phyloP scores from a whole-genome alignment of 129 eudicot genomes.

The Flaveria trinervia region DNA sequence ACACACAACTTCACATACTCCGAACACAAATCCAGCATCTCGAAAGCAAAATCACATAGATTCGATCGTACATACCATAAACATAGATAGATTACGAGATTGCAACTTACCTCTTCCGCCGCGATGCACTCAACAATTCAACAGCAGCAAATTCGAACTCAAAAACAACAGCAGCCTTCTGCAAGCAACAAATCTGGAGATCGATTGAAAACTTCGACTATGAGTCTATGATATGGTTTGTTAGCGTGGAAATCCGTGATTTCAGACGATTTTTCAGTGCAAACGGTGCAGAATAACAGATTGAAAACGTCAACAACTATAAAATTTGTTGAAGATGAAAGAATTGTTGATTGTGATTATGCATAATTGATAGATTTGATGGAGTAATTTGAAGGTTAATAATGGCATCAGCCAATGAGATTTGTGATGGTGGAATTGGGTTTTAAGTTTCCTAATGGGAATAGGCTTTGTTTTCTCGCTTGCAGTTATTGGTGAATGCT shows the following conservation, averaged over 20 bases:
- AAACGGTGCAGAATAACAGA: background rate
- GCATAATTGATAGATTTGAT: constrained; percentile 4
- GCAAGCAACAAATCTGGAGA: constrained; percentile 29
- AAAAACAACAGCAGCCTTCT: constrained; percentile 3
- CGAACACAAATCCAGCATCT: constrained; percentile 20
- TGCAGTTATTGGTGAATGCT: constrained; percentile 16
- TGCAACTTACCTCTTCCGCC: constrained; percentile 18
- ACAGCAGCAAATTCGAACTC: constrained; percentile 16
- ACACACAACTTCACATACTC: constrained; percentile 15
- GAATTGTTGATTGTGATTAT: background rate
- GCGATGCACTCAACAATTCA: constrained; percentile 10
- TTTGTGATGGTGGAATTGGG: constrained; percentile 26
- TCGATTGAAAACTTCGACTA: constrained; percentile 20
- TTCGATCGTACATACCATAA: constrained; percentile 7
- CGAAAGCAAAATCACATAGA: constrained; percentile 30
- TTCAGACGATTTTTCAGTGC: constrained; percentile 12
- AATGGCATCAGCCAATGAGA: constrained; percentile 24
- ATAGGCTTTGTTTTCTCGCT: constrained; percentile 23
- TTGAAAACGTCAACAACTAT: background rate
- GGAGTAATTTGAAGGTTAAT: constrained; percentile 14
- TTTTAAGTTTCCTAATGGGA: constrained; percentile 1
- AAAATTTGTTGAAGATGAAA: constrained; percentile 4
- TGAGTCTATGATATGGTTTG: constrained; percentile 9
- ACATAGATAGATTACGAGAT: background rate
- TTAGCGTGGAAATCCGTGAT: constrained; percentile 22